Evolutionary conservation across 73 alveolate species (phyloP).

Genomic region (Uronychia binucleata): DNA sequence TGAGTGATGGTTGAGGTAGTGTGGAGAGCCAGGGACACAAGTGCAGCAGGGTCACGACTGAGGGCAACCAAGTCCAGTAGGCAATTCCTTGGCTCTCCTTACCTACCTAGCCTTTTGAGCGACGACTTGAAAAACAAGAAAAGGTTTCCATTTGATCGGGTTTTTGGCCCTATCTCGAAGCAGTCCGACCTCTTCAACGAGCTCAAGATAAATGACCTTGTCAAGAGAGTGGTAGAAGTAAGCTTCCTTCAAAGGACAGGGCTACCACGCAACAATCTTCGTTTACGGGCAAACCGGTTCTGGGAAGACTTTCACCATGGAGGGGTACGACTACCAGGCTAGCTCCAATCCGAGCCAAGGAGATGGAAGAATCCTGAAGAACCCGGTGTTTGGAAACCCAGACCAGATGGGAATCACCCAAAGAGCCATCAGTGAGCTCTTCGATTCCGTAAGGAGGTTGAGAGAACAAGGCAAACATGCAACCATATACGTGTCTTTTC

Average conservation of each 20-base stretch:
- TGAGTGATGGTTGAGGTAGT: too few relatives aligned
- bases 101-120: background rate
- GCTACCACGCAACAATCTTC: constrained; percentile 61
- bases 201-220: constrained; percentile 25
- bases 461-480: constrained; percentile 10
- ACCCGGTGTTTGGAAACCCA: constrained; percentile 20
- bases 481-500: constrained; percentile 73
- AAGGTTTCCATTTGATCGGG: constrained; percentile 33
- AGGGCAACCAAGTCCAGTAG: background rate
- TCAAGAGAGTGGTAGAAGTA: constrained; percentile 50
- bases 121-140: background rate
- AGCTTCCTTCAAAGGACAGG: background rate
- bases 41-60: background rate
- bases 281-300: constrained; percentile 54
- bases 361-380: constrained; percentile 3
- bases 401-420: constrained; percentile 55
- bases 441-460: constrained; percentile 2
- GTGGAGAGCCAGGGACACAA: constrained; percentile 61
- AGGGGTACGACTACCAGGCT: constrained; percentile 20
- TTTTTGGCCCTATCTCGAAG: constrained; percentile 7
- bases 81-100: background rate
- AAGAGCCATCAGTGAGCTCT: constrained; percentile 44
- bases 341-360: background rate
- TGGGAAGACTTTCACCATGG: constrained; percentile 55
- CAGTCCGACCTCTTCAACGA: constrained; percentile 33